A percentile compares a stretch with the other conserved stretches of the same genome.
Conservation (phyloP, 495 filamentous ascomycete genomes). For the Darksidea phi region DNA sequence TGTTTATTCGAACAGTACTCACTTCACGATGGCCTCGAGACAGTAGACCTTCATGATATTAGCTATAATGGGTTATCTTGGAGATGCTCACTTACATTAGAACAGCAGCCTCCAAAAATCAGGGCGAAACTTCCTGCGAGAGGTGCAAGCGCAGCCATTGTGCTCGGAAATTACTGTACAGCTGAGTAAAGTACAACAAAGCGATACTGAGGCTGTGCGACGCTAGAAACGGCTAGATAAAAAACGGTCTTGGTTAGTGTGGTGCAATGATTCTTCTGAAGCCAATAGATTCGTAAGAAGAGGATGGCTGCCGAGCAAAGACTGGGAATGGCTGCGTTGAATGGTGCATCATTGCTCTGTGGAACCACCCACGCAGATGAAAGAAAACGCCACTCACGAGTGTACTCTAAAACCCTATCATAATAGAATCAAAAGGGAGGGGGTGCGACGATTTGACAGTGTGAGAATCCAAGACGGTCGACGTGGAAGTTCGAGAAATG, state of each 20-base stretch:
- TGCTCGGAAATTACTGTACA: neutral
- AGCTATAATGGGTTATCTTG: constrained; percentile 1
- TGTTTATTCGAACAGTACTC: constrained; percentile 38
- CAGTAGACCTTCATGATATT: constrained; percentile 69
- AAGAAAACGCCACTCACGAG: neutral
- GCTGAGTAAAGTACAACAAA: too few species aligned
- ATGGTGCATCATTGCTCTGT: too few species aligned
- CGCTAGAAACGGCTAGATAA: too few species aligned
- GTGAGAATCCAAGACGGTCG: neutral
- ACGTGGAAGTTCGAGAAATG: constrained; percentile 12
- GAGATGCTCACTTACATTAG: constrained; percentile 65
- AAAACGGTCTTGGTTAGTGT: too few species aligned
- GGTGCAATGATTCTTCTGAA: too few species aligned
- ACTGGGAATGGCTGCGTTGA: too few species aligned
- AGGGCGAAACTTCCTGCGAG: constrained; percentile 67
- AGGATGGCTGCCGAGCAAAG: too few species aligned
- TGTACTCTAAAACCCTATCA: constrained; percentile 1
- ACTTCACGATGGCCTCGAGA: constrained; percentile 95
- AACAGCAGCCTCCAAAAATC: constrained; percentile 97
- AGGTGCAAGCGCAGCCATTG: constrained; percentile 32
- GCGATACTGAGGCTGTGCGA: too few species aligned
- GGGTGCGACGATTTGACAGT: neutral
- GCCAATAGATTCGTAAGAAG: too few species aligned
- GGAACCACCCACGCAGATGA: neutral
- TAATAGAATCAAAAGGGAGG: neutral